Evolutionary conservation across 495 filamentous ascomycete genomes (phyloP).

Genomic region (Endocarpon pusillum): DNA sequence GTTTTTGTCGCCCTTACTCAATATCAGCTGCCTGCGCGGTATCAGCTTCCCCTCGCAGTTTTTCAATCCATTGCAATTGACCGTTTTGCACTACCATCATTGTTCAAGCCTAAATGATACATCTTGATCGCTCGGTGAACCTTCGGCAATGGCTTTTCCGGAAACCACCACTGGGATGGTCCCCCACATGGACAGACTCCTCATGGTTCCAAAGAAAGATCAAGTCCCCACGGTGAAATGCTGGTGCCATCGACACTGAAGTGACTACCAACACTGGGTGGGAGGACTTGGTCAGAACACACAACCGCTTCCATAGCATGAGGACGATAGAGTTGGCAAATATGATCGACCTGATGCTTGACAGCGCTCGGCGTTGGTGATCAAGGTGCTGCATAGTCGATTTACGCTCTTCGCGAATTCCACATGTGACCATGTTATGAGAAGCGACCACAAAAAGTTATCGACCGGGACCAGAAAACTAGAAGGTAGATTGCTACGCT

Average conservation of each 20-base stretch:
- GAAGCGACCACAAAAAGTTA: too few relatives aligned
- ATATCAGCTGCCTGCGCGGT: constrained; percentile 8
- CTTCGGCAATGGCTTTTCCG: constrained; percentile 16
- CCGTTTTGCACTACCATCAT: background rate
- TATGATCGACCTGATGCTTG: too few relatives aligned
- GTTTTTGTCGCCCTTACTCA: constrained; percentile 20
- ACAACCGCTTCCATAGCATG: constrained; percentile 11
- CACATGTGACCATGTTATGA: too few relatives aligned
- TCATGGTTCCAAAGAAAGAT: constrained; percentile 15
- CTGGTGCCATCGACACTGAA: constrained; percentile 20
- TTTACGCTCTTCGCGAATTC: too few relatives aligned
- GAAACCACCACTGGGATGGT: constrained; percentile 21
- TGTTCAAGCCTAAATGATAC: background rate
- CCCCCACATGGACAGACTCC: constrained; percentile 10
- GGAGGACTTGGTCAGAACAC: constrained; percentile 8
- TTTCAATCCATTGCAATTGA: background rate
- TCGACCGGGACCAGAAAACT: too few relatives aligned
- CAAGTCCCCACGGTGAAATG: constrained; percentile 20
- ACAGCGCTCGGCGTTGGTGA: too few relatives aligned
- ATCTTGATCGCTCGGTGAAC: constrained; percentile 17
- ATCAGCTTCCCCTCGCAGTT: background rate
- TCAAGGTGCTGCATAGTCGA: too few relatives aligned
- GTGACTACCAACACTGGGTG: constrained; percentile 11
- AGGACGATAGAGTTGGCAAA: too few relatives aligned
- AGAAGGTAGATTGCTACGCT: too few relatives aligned